These are phyloP conservation scores for Silene noctiflora DNA, from an alignment of 179 eudicot genomes.

Conservation along the genomic window DNA sequence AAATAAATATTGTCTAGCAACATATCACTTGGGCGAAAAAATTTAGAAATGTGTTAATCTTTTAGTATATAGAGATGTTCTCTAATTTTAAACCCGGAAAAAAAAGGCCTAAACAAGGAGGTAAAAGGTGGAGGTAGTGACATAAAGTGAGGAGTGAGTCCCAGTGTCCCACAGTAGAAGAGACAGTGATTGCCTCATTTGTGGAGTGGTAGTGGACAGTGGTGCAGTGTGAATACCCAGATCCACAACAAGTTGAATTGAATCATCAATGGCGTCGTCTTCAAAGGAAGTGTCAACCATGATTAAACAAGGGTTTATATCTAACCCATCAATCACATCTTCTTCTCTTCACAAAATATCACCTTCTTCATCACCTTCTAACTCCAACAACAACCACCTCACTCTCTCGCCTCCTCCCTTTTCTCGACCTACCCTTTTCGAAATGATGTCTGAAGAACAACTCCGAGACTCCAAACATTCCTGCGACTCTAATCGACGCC, in stretches of 20 bases:
- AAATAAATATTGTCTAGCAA: too few relatives aligned
- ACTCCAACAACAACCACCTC: conserved; percentile 18
- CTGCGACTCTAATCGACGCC: conserved; percentile 31
- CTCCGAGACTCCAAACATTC: conserved; percentile 45
- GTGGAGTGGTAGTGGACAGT: too few relatives aligned
- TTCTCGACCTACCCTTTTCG: conserved; percentile 66
- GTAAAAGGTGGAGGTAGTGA: too few relatives aligned
- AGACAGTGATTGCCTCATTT: too few relatives aligned
- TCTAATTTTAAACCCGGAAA: too few relatives aligned
- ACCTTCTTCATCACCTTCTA: conserved; percentile 33
- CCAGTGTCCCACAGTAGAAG: too few relatives aligned
- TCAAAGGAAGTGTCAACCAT: conserved; percentile 62
- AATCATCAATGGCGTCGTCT: conserved; percentile 20
- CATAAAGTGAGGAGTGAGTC: too few relatives aligned
- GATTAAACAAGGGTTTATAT: conserved; percentile 84
- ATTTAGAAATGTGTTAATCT: too few relatives aligned
- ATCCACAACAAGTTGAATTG: background rate
- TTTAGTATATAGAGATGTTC: too few relatives aligned
- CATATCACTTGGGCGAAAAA: too few relatives aligned
- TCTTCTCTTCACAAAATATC: conserved; percentile 28
- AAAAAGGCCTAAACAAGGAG: too few relatives aligned
- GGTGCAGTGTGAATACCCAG: background rate
- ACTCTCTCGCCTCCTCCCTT: conserved; percentile 24
- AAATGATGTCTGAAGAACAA: conserved; percentile 81
- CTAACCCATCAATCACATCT: conserved; percentile 56